These are phyloP conservation scores for Morella rubra DNA, from an alignment of 306 rosid genomes.

Conservation along the genomic window DNA sequence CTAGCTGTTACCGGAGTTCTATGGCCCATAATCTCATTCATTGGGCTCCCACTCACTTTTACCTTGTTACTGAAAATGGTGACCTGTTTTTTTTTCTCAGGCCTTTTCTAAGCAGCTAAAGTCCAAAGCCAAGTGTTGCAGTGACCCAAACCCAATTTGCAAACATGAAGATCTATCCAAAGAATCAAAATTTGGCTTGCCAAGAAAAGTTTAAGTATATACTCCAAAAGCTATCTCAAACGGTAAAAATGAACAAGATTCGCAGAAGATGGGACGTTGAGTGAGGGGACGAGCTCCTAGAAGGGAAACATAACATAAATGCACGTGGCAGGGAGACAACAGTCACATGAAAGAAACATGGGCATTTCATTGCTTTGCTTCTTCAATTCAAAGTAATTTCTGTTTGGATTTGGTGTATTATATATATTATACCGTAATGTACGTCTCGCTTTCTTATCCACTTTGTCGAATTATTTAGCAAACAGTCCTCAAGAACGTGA, in stretches of 20 bases:
- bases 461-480: constrained; percentile 28
- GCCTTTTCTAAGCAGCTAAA: too few species aligned
- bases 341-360: constrained; percentile 61
- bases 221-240: not conserved
- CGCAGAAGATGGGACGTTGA: constrained; percentile 21
- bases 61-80: too few species aligned
- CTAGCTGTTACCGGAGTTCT: too few species aligned
- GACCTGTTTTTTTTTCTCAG: too few species aligned
- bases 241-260: constrained; percentile 14
- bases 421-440: constrained; percentile 14
- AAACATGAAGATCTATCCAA: too few species aligned
- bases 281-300: constrained; percentile 10
- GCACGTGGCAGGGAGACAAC: constrained; percentile 61
- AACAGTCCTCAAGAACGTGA: not conserved
- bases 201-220: too few species aligned
- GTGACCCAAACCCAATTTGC: too few species aligned
- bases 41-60: too few species aligned
- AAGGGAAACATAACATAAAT: constrained; percentile 26
- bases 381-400: constrained; percentile 41
- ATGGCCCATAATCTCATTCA: too few species aligned
- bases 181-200: too few species aligned
- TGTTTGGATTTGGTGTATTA: constrained; percentile 18
- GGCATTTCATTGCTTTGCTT: constrained; percentile 39
- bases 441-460: constrained; percentile 28
- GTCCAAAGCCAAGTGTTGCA: too few species aligned